phyloP scores from a whole-genome alignment of 306 rosid species.

The Inga leiocalycina region DNA sequence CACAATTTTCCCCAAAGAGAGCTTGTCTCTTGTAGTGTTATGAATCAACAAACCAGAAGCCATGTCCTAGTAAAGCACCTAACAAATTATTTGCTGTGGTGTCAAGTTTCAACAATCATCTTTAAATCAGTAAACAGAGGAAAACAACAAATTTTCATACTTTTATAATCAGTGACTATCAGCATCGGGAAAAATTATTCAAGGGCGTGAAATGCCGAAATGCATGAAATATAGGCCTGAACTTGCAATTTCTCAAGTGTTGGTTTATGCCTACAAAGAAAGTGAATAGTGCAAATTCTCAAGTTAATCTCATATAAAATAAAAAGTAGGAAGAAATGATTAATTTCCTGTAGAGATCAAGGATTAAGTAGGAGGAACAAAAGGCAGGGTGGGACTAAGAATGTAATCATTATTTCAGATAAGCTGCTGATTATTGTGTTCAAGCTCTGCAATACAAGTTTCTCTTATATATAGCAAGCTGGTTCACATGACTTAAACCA shows the following conservation, averaged over 20 bases:
- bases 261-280: neutral
- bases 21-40: neutral
- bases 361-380: neutral
- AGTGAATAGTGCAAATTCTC: neutral
- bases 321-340: neutral
- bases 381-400: neutral
- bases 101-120: constrained; percentile 4
- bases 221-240: neutral
- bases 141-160: neutral
- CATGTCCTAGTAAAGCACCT: neutral
- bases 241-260: neutral
- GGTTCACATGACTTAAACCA: neutral
- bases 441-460: neutral
- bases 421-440: neutral
- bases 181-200: neutral
- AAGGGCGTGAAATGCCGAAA: neutral
- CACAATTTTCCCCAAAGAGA: neutral
- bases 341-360: neutral
- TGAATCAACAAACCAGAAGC: neutral
- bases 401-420: neutral
- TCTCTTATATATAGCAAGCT: neutral
- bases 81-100: neutral
- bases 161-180: neutral
- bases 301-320: neutral
- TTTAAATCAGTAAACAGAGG: neutral